Conservation (phyloP, 352 stramenopile species). For the Globisporangium radiosum region DNA sequence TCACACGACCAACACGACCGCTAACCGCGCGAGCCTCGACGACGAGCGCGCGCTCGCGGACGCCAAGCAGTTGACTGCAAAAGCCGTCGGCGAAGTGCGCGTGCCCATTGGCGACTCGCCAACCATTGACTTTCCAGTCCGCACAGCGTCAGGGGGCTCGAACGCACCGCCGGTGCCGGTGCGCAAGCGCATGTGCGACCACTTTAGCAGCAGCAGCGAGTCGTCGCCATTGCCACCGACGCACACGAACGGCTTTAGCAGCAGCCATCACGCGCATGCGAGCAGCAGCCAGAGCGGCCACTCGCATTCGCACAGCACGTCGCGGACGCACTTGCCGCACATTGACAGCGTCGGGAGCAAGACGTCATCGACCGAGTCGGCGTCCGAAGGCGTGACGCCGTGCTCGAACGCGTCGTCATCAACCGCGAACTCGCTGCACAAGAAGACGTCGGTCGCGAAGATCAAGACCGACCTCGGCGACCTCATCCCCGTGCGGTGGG, state of each 20-base stretch:
- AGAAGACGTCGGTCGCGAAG: constrained; percentile 51
- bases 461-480: constrained; percentile 81
- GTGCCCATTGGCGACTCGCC: constrained; percentile 9
- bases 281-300: neutral
- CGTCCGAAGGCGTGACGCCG: constrained; percentile 6
- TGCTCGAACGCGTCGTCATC: constrained; percentile 1
- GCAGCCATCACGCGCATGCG: neutral
- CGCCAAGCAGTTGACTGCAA: constrained; percentile 17
- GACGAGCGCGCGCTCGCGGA: constrained; percentile 20
- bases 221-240: neutral
- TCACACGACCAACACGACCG: constrained; percentile 1
- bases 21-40: constrained; percentile 13
- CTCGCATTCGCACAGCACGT: neutral
- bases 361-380: constrained; percentile 16
- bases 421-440: constrained; percentile 19
- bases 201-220: constrained; percentile 5
- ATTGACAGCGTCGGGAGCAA: constrained; percentile 16
- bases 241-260: constrained; percentile 1
- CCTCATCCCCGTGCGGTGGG: constrained; percentile 62
- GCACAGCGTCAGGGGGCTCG: neutral
- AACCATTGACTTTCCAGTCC: constrained; percentile 8
- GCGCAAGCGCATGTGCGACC: constrained; percentile 16
- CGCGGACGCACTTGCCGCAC: constrained; percentile 13
- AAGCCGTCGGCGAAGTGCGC: constrained; percentile 9
- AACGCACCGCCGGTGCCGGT: neutral